Percentiles rank a stretch among this genome's conserved stretches.
Conservation (phyloP, 2,329 filamentous ascomycete genomes). For the Chaetomiaceae sp. region DNA sequence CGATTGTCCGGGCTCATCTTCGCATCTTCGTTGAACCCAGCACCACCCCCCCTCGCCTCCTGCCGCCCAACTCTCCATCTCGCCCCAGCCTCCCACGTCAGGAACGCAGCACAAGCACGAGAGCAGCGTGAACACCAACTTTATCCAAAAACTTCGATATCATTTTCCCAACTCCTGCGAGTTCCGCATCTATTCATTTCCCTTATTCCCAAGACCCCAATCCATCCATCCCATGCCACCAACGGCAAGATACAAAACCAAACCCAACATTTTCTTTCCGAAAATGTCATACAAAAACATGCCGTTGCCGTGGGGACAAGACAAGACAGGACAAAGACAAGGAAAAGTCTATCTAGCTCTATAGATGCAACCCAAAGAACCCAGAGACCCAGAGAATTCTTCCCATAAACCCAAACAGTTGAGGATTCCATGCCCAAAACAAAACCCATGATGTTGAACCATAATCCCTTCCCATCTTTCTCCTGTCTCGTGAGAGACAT, state of each 20-base stretch:
- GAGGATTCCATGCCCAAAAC: neutral
- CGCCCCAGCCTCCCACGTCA: no score
- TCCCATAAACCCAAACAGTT: neutral
- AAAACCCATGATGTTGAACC: conserved; percentile 1
- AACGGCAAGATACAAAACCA: conserved; percentile 12
- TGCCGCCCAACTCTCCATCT: no score
- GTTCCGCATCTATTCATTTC: neutral
- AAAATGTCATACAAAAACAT: conserved; percentile 12
- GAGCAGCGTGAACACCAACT: no score
- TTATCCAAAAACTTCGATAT: no score
- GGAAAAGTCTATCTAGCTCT: conserved; percentile 16
- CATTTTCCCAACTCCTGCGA: conserved; percentile 4
- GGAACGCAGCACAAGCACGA: no score
- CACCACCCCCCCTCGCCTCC: no score
- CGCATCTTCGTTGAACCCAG: no score
- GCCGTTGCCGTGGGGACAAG: conserved; percentile 5
- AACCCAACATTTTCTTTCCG: neutral
- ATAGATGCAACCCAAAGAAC: conserved; percentile 6
- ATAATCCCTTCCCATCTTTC: neutral
- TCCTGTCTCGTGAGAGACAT: neutral
- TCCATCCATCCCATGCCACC: neutral
- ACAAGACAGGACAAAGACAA: conserved; percentile 2
- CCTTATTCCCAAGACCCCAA: neutral
- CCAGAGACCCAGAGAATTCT: neutral
- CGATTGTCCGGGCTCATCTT: no score